Percentiles rank a stretch among this genome's conserved stretches.
Conservation (phyloP, 2,329 filamentous ascomycete genomes). For the Nemania sp. region DNA sequence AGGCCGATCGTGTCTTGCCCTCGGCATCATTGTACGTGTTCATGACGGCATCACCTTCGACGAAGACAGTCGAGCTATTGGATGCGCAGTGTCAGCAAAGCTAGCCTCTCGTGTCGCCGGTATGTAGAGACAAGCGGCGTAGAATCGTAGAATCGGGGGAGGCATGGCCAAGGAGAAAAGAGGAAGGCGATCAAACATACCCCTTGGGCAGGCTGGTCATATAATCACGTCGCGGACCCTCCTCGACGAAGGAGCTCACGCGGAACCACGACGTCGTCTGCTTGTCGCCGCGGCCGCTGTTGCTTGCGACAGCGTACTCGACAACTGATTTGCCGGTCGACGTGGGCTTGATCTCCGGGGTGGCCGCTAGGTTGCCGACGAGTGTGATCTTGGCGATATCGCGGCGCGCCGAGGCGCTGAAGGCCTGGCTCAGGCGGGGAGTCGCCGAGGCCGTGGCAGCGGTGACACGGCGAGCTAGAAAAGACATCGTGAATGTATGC, state of each 20-base stretch:
- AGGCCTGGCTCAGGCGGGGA: slow-evolving; percentile 59
- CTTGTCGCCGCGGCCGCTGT: slow-evolving; percentile 67
- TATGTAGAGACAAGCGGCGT: background rate
- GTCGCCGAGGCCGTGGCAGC: slow-evolving; percentile 46
- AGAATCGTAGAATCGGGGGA: no score
- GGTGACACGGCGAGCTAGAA: slow-evolving; percentile 57
- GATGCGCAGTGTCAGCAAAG: slow-evolving; percentile 18
- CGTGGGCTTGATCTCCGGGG: slow-evolving; percentile 74
- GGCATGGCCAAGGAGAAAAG: no score
- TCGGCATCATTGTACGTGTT: slow-evolving; percentile 68
- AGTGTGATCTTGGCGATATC: slow-evolving; percentile 79
- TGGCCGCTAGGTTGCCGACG: slow-evolving; percentile 79
- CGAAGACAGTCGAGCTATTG: slow-evolving; percentile 71
- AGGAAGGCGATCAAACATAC: slow-evolving; percentile 57
- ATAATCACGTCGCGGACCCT: slow-evolving; percentile 71
- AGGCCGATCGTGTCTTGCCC: slow-evolving; percentile 63
- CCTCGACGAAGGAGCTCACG: slow-evolving; percentile 70
- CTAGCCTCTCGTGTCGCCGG: no score
- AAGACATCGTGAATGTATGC: slow-evolving; percentile 40
- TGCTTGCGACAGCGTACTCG: slow-evolving; percentile 75
- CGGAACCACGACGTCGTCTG: slow-evolving; percentile 84
- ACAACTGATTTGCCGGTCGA: slow-evolving; percentile 74
- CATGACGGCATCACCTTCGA: slow-evolving; percentile 82
- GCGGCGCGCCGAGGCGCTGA: slow-evolving; percentile 71
- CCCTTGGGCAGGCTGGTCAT: slow-evolving; percentile 79